Conservation (phyloP, 2,329 filamentous ascomycete genomes). For the Cercospora citrullina region DNA sequence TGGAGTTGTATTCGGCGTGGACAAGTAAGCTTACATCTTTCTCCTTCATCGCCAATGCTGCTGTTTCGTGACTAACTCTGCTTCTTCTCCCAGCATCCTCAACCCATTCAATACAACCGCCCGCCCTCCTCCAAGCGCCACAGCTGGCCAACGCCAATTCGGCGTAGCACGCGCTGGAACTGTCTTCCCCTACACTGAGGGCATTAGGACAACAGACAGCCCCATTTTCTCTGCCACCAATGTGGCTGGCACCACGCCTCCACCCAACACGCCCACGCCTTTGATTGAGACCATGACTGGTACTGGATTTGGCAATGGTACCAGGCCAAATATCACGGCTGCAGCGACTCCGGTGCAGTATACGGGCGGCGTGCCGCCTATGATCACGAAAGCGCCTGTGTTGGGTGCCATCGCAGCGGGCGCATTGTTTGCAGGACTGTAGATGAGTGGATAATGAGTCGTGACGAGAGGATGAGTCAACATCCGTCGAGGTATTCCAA, state of each 20-base stretch:
- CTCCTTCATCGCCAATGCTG: too few relatives aligned
- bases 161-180: neutral
- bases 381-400: neutral
- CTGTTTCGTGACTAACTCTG: too few relatives aligned
- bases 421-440: neutral
- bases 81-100: neutral
- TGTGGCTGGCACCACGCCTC: neutral
- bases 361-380: neutral
- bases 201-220: constrained; percentile 1
- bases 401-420: neutral
- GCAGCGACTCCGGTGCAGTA: neutral
- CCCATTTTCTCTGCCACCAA: constrained; percentile 1
- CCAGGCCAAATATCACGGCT: neutral
- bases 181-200: neutral
- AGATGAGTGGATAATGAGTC: neutral
- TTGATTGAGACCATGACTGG: constrained; percentile 2
- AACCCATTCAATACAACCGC: constrained; percentile 3
- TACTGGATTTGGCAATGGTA: neutral
- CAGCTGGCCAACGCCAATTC: constrained; percentile 1
- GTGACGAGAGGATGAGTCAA: neutral
- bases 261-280: neutral
- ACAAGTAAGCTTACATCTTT: neutral
- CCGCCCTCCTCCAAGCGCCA: neutral
- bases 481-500: too few relatives aligned
- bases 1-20: neutral